Evolutionary conservation across 2,329 filamentous ascomycete species (phyloP), one percentile per base, ranked within the genome.

Genomic region (Pyrenophora teres): DNA sequence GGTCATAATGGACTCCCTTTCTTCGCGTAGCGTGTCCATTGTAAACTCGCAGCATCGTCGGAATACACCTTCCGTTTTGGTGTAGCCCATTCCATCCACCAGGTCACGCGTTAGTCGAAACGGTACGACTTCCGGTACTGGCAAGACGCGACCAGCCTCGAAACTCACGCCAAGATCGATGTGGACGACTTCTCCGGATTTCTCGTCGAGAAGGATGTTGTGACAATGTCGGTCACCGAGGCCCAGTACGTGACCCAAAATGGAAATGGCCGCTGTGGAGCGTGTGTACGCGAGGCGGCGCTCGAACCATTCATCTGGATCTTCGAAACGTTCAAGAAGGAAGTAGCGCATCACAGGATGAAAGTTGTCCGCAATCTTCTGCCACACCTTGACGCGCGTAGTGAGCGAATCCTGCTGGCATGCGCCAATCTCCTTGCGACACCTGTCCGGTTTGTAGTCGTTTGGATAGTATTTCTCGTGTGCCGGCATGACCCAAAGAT

Each of bases 21-120:
- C 94, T 65, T 96, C 89, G n/a, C 94, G 87, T 31, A 99, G 79
- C 1, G 95, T 92, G 56, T 97, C 92, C 27, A 99, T 84, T 0
- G 92, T 97, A 71, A 97, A 97, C 71, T 99, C 95, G 73, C 94
- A 99, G 75, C 93, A 97, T n/a, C 95, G 86, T 6, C 94, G 85
- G 78, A 97, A 99, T 0, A 97, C 92, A 3, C 94, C 94, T 73
- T 99, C 95, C 0, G 92, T 96, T 65, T 90, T 91, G 2, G 90
- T 95, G 61, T 96, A 88, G 23, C 94, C 94, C 90, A 99, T 97
- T 21, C 91, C 95, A 69, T 99, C 95, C 4, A 97, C 90, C 46
- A 99, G 87, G 66, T 99, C 94, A 46, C 94, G 84, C 8, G 94
- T 97, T 46, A 99, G 78, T 0, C 94, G 86, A 80, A 99, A 99